Percentiles rank a stretch among this genome's conserved stretches.
phyloP scores from a whole-genome alignment of 2,329 filamentous ascomycete species.

The Aspergillus clavatus region DNA sequence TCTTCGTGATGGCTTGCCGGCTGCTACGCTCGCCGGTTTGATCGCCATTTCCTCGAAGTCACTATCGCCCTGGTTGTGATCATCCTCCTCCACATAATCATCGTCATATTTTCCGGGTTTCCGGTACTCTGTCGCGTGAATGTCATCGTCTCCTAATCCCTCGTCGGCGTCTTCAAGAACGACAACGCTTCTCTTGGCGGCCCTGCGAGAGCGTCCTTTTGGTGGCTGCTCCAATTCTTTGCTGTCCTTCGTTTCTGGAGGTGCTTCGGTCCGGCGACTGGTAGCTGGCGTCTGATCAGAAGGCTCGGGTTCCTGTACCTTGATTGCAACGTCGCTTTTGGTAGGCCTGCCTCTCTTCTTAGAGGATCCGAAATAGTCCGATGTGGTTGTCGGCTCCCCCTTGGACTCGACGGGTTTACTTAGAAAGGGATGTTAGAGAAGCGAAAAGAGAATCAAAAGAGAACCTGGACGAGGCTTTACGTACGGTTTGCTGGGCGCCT shows the following conservation, averaged over 20 bases:
- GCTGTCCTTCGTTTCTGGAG: constrained; percentile 36
- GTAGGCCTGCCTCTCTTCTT: constrained; percentile 51
- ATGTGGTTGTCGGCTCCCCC: constrained; percentile 56
- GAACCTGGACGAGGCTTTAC: constrained; percentile 24
- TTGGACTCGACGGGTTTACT: constrained; percentile 49
- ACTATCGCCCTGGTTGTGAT: constrained; percentile 46
- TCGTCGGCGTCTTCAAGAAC: constrained; percentile 62
- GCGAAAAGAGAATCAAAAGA: too few relatives aligned
- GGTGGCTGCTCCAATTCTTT: constrained; percentile 43
- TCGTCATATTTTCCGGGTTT: constrained; percentile 59
- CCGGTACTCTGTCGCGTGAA: constrained; percentile 70
- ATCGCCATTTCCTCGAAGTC: constrained; percentile 63
- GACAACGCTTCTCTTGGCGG: constrained; percentile 32
- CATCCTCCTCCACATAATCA: constrained; percentile 65
- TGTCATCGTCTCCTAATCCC: constrained; percentile 65
- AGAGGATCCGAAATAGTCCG: constrained; percentile 57
- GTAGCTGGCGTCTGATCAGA: constrained; percentile 7
- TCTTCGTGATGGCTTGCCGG: constrained; percentile 41
- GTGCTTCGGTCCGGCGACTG: constrained; percentile 5
- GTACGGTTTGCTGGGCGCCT: constrained; percentile 46
- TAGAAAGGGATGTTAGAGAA: constrained; percentile 6
- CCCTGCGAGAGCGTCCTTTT: constrained; percentile 12
- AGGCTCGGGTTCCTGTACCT: constrained; percentile 15
- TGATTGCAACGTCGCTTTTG: constrained; percentile 24
- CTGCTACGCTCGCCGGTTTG: constrained; percentile 53